Base-by-base conservation (phyloP, 352 stramenopile species). In the Globisporangium iwayamae region DNA sequence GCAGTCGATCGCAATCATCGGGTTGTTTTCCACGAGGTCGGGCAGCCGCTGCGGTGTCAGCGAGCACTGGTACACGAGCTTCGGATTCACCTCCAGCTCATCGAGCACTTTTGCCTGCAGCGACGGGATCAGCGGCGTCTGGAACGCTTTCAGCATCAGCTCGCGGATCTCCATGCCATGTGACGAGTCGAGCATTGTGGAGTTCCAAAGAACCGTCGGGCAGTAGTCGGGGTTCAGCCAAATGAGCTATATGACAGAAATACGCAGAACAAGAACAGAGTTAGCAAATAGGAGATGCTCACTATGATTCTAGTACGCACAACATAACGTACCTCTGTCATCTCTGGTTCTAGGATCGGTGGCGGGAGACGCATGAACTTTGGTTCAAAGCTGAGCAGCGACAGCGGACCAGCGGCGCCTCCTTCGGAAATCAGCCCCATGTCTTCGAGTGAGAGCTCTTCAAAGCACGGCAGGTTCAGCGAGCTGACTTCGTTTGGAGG, bases 11-110 rank as follows among this genome's bases (percentile, higher is more conserved):
- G 97, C 97, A 59, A 99, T 89, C 79, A 98, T 96, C 30, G 97
- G 96, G 76, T 99, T 99, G 71, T 99, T 98, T 74, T 99, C 96
- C 20, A 99, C 97, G 43, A 99, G 78, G 66, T 94, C 87, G n/a
- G 96, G 93, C 59, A 99, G 79, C 22, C 96, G 96, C 66, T 96
- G 89, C 30, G 96, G 94, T 14, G 90, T 96, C 60, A 98, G 74
- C 38, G 91, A 94, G 70, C 91, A 97, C 62, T 97, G 80, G 76
- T 97, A 97, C 68, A 97, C 90, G 32, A 97, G 79, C 53, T 96
- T 92, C 10, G 89, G 87, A 54, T 97, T 89, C 8, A 82, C 81
- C 61, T 97, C 89, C 41, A 97, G 78, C 68, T 97, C 87, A 13
- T 84, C 77, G 5, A 97, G 77, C 43, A 97, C 84, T 66, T 94